Evolutionary conservation across 1,139 yeast genomes (phyloP), one percentile per base, ranked within the genome.

Genomic region (Kodamaea sp.): DNA sequence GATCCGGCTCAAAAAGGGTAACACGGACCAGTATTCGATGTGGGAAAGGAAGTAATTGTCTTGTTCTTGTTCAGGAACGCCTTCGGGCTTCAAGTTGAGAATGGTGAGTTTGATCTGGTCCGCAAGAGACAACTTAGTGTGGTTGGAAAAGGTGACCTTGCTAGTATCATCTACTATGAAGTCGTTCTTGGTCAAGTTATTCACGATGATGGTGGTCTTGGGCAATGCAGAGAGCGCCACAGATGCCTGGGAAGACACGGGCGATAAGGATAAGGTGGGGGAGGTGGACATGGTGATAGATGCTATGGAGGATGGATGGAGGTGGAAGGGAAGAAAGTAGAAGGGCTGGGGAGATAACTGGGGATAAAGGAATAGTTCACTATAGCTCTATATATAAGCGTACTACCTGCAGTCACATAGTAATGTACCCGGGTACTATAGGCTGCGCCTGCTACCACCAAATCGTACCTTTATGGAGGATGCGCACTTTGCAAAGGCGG

Each of bases 11-110:
- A 73, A 54, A 35, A 67, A 69, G 8, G 76, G 66, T 24, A 73
- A 48, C 32, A 62, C 68, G 8, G 74, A 63, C 78, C 78, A 73
- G 40, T 69, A 60, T 27, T 59, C 53, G 22, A 73, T 63, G 26
- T 60, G 48, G 28, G 56, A 53, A 20, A 62, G 35, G 28, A 41
- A 57, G 37, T 55, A 55, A 26, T 58, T 63, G 21, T 53, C 55
- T 13, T 50, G 38, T 15, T 37, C 20, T 19, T 22, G 26, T 2
- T 13, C 25, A 12, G 48, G 42, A 7, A 41, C 39, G 8, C 30
- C 37, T 7, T 26, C 38, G 15, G 39, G 37, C 16, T 33, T 45
- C 25, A 58, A 43, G 34, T 63, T 64, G 26, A 66, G 51, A 1
- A 67, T 54, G 3, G 53, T 50, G 32, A 63, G 48, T 39, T 68